phyloP scores from a whole-genome alignment of 371 early-diverging fungal species.

The Thermomucor indicae-seudaticae region DNA sequence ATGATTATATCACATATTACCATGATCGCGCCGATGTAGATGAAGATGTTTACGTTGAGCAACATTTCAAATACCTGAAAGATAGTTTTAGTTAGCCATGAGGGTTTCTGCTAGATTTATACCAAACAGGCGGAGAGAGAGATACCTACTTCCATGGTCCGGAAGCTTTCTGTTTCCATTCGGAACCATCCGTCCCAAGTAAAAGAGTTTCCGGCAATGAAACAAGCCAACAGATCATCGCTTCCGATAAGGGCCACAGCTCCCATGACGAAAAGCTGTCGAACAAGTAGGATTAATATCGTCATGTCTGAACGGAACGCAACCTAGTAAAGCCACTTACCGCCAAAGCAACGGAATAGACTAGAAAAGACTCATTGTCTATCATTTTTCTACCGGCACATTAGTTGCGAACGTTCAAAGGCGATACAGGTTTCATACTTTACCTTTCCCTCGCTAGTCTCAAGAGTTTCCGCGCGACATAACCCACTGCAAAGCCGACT shows the following conservation, averaged over 20 bases:
- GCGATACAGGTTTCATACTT: not conserved
- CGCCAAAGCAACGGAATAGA: conserved; percentile 81
- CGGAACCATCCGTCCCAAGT: conserved; percentile 89
- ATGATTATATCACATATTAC: conserved; percentile 12
- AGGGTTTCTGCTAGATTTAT: not conserved
- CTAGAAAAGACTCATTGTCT: conserved; percentile 86
- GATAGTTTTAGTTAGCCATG: not conserved
- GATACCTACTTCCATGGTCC: conserved; percentile 63
- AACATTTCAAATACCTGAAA: conserved; percentile 71
- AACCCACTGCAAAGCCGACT: conserved; percentile 82
- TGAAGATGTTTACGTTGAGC: conserved; percentile 83
- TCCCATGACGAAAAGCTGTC: conserved; percentile 60
- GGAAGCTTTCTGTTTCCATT: conserved; percentile 74
- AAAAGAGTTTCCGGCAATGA: conserved; percentile 85
- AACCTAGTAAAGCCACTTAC: conserved; percentile 22
- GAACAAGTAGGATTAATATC: not conserved
- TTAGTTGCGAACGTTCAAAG: not conserved
- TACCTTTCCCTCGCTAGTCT: conserved; percentile 22
- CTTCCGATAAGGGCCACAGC: conserved; percentile 70
- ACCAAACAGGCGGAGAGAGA: not conserved
- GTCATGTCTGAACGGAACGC: not conserved
- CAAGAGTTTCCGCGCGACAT: conserved; percentile 62
- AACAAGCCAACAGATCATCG: conserved; percentile 87
- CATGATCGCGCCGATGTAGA: conserved; percentile 84
- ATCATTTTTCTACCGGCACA: conserved; percentile 51